phyloP scores from a whole-genome alignment of 176 grass and related monocot species.

The Melocanna baccifera region DNA sequence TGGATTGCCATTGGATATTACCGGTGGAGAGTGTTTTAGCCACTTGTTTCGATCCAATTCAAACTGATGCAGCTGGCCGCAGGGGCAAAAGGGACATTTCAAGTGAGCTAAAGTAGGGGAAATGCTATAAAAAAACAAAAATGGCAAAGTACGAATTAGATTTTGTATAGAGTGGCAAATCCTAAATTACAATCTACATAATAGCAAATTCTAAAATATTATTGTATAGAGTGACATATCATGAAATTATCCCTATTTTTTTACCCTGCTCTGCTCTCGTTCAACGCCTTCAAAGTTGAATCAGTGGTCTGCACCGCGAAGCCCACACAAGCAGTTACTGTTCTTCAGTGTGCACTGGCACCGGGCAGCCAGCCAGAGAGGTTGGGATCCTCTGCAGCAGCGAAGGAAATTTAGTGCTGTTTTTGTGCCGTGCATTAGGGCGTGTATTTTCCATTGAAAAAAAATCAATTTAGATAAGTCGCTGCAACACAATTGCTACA shows the following conservation, averaged over 20 bases:
- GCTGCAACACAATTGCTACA: neutral
- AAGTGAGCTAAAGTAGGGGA: no score
- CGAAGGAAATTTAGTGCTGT: neutral
- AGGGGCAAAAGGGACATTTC: no score
- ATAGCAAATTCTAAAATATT: no score
- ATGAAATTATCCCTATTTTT: no score
- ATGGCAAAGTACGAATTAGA: no score
- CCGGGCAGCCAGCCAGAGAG: no score
- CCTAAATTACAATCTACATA: no score
- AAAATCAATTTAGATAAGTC: neutral
- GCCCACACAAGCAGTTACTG: neutral
- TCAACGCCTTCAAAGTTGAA: slow-evolving; percentile 12
- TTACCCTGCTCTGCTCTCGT: neutral
- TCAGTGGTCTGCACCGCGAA: neutral
- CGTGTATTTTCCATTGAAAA: neutral
- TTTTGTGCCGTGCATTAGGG: neutral
- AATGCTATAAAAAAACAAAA: no score
- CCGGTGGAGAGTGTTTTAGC: neutral
- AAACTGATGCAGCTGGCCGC: no score
- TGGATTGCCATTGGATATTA: slow-evolving; percentile 35
- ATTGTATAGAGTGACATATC: no score
- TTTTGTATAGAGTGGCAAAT: no score
- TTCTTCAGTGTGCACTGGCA: neutral
- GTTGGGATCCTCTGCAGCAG: neutral
- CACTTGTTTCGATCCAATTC: neutral